phyloP scores from a whole-genome alignment of 2,329 filamentous ascomycete genomes.

The Sporothrix mexicana region DNA sequence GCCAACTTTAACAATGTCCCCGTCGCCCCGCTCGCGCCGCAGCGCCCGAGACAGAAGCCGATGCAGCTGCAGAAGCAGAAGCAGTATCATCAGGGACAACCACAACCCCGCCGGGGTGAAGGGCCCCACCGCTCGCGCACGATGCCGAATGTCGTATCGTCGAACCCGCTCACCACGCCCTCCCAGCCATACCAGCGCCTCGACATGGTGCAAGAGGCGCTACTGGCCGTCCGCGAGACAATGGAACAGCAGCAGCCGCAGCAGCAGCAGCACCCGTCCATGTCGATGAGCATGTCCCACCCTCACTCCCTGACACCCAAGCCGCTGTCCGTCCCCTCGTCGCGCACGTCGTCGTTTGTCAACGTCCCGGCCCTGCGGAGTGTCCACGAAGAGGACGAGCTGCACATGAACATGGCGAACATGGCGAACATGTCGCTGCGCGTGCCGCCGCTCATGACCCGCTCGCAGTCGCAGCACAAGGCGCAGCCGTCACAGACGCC shows the following conservation, averaged over 20 bases:
- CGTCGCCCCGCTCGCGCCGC: not conserved
- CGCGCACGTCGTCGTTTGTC: constrained; percentile 31
- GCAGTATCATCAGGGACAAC: constrained; percentile 2
- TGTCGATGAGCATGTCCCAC: too few species aligned
- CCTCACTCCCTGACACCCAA: not conserved
- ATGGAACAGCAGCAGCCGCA: constrained; percentile 23
- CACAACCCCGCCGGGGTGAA: not conserved
- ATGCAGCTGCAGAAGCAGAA: not conserved
- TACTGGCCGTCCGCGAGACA: constrained; percentile 31
- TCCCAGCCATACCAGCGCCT: constrained; percentile 22
- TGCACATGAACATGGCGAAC: not conserved
- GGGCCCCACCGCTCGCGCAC: constrained; percentile 22
- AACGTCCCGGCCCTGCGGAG: constrained; percentile 30
- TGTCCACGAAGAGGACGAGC: constrained; percentile 33
- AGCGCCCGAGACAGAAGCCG: too few species aligned
- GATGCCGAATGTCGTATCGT: not conserved
- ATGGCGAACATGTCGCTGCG: too few species aligned
- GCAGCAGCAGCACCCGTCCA: too few species aligned
- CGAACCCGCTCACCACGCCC: not conserved
- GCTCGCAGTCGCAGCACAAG: not conserved
- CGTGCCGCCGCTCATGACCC: not conserved
- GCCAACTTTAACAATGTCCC: not conserved
- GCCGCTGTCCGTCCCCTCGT: not conserved
- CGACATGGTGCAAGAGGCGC: constrained; percentile 33
- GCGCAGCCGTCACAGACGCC: too few species aligned